These are phyloP conservation scores for Amylostereum areolatum DNA, from an alignment of 1,284 basidiomycete genomes.

Conservation along the genomic window DNA sequence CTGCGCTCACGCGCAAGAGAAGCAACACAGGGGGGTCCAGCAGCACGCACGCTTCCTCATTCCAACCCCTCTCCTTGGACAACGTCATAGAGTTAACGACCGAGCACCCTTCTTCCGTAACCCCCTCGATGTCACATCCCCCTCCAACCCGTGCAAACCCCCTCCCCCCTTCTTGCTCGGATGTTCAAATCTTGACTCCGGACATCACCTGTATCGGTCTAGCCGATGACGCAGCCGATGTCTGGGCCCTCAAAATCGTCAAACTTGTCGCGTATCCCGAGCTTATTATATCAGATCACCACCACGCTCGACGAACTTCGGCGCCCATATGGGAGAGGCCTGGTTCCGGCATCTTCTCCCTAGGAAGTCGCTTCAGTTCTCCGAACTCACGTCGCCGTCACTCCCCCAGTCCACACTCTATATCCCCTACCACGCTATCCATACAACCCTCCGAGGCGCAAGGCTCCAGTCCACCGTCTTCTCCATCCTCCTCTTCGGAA, in stretches of 20 bases:
- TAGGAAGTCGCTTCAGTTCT: too few species aligned
- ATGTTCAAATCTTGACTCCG: constrained; percentile 24
- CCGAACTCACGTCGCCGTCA: too few species aligned
- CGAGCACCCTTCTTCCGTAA: not conserved
- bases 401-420: too few species aligned
- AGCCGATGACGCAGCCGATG: constrained; percentile 55
- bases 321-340: too few species aligned
- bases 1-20: constrained; percentile 40
- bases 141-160: constrained; percentile 17
- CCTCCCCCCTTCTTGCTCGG: constrained; percentile 21
- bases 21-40: constrained; percentile 29
- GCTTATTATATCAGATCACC: constrained; percentile 36
- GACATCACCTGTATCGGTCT: constrained; percentile 32
- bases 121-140: not conserved
- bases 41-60: constrained; percentile 6
- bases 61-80: not conserved
- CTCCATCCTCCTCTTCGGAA: not conserved
- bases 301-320: too few species aligned
- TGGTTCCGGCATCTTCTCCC: too few species aligned
- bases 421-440: too few species aligned
- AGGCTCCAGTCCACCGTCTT: not conserved
- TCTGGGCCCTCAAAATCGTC: constrained; percentile 68
- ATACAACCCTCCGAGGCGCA: too few species aligned
- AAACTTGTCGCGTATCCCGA: constrained; percentile 72
- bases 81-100: not conserved